Evolutionary conservation across 176 grass and related monocot species (phyloP).

Genomic region (Avena eriantha): DNA sequence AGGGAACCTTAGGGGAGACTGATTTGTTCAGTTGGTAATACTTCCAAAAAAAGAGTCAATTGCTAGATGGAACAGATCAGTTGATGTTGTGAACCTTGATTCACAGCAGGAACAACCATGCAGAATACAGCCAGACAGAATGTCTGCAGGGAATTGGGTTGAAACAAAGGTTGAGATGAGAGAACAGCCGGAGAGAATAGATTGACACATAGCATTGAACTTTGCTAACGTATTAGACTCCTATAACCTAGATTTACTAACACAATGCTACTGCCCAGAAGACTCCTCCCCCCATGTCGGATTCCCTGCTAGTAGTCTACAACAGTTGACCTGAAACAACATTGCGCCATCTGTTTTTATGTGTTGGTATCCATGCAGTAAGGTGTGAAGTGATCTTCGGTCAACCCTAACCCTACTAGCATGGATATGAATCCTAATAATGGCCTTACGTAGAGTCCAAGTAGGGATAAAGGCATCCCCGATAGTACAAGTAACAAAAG

Average conservation of each 20-base stretch:
- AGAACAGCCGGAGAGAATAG: conserved; percentile 1
- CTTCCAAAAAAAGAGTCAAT: background rate
- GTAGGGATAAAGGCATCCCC: background rate
- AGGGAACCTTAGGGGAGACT: background rate
- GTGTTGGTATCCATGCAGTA: background rate
- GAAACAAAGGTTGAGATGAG: background rate
- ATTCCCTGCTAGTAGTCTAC: background rate
- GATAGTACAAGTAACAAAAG: conserved; percentile 2
- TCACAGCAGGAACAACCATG: background rate
- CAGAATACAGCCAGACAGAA: background rate
- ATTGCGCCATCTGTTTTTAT: background rate
- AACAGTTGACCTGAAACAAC: background rate
- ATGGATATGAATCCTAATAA: background rate
- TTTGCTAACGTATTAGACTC: conserved; percentile 14
- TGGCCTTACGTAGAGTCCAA: conserved; percentile 9
- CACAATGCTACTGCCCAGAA: background rate
- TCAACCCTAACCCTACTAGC: conserved; percentile 1
- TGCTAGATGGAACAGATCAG: background rate
- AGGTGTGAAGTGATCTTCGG: background rate
- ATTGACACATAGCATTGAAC: background rate
- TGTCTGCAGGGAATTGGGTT: background rate
- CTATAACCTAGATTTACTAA: background rate
- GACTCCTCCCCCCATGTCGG: background rate
- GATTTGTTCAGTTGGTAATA: conserved; percentile 18
- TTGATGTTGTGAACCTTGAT: background rate